Percentiles rank a stretch among this genome's conserved stretches.
phyloP scores from a whole-genome alignment of 2,329 filamentous ascomycete genomes.

The Diaporthe australafricana region DNA sequence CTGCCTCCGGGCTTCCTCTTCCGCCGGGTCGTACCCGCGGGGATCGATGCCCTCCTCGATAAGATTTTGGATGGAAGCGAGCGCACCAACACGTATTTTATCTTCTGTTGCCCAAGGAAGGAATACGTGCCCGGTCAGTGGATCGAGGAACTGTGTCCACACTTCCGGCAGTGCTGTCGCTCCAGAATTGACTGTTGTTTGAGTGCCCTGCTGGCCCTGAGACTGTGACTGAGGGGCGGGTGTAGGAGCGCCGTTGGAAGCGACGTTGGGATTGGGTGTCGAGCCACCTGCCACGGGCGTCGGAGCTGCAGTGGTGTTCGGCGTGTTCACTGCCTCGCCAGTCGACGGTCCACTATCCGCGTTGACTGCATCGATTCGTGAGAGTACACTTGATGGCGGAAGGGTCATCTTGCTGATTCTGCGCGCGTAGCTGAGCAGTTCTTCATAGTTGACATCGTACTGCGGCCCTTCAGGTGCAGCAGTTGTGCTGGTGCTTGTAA shows the following conservation, averaged over 20 bases:
- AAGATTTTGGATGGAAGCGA: conserved; percentile 73
- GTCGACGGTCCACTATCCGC: conserved; percentile 47
- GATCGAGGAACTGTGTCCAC: conserved; percentile 64
- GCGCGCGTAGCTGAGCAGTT: conserved; percentile 81
- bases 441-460: conserved; percentile 73
- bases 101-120: conserved; percentile 82
- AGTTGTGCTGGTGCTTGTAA: conserved; percentile 72
- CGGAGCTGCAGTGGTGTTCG: conserved; percentile 40
- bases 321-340: conserved; percentile 38
- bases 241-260: conserved; percentile 36
- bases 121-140: conserved; percentile 70
- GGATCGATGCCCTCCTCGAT: conserved; percentile 72
- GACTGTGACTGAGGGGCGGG: conserved; percentile 30
- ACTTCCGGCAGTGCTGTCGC: conserved; percentile 60
- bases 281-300: conserved; percentile 40
- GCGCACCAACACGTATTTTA: conserved; percentile 74
- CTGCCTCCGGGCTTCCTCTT: conserved; percentile 61
- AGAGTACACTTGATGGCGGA: conserved; percentile 59
- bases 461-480: conserved; percentile 62
- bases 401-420: conserved; percentile 85
- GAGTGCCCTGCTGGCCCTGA: conserved; percentile 35
- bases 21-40: conserved; percentile 68
- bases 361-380: conserved; percentile 41
- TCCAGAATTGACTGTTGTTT: conserved; percentile 35
- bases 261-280: conserved; percentile 36